Percentiles rank a stretch among this genome's conserved stretches.
phyloP scores from a whole-genome alignment of 208 protist genomes.

The Acanthamoeba triangularis region DNA sequence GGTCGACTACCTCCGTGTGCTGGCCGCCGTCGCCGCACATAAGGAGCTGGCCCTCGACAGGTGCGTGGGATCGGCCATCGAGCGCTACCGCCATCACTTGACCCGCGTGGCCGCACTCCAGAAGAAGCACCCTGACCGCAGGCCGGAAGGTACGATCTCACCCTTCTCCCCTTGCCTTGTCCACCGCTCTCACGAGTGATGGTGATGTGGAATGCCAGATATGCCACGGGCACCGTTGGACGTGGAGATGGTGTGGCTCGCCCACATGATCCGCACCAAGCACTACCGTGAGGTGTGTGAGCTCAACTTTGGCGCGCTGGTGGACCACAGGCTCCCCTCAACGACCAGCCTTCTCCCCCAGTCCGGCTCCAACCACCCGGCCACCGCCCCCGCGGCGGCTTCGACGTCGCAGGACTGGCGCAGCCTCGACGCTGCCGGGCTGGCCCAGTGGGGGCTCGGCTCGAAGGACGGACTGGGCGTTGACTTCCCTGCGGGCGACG shows the following conservation, averaged over 20 bases:
- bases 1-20: background rate
- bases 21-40: background rate
- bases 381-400: too few relatives aligned
- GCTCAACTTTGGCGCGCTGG: background rate
- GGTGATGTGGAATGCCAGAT: background rate
- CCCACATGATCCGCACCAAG: conserved; percentile 1
- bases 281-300: background rate
- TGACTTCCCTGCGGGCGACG: background rate
- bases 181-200: too few relatives aligned
- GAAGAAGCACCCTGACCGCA: background rate
- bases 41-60: background rate
- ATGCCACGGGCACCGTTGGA: background rate
- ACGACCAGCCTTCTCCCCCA: background rate
- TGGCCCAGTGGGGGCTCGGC: background rate
- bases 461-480: background rate
- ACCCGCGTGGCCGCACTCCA: background rate
- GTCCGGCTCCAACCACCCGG: too few relatives aligned
- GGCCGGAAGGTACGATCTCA: background rate
- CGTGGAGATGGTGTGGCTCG: conserved; percentile 13
- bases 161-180: background rate
- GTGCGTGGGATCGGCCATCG: background rate
- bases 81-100: background rate
- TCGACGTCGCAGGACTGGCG: background rate
- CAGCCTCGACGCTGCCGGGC: too few relatives aligned
- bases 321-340: background rate